A percentile compares a stretch with the other conserved stretches of the same genome.
Conservation (phyloP, 108 stramenopile species). For the Parmales sp. region DNA sequence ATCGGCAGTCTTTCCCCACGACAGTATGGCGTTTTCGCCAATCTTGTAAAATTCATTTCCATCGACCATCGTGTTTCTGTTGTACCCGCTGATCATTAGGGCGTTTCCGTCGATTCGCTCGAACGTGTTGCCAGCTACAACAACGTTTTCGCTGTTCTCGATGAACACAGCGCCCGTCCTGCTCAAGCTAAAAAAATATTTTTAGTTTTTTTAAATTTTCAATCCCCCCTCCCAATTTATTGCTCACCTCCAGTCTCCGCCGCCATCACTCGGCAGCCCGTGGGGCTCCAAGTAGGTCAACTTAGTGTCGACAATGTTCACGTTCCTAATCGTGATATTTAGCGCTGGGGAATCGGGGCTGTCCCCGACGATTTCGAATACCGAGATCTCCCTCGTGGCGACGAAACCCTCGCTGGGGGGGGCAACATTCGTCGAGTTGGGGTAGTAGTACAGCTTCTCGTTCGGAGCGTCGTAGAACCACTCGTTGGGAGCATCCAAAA, state of each 20-base stretch:
- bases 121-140: neutral
- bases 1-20: conserved; percentile 14
- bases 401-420: neutral
- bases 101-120: conserved; percentile 20
- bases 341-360: neutral
- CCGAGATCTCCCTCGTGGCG: neutral
- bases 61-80: neutral
- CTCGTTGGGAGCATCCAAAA: conserved; percentile 21
- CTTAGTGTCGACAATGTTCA: conserved; percentile 11
- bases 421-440: neutral
- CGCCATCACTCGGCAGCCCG: neutral
- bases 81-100: conserved; percentile 9
- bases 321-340: neutral
- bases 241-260: too few species aligned
- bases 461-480: conserved; percentile 13
- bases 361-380: neutral
- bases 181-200: neutral
- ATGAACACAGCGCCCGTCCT: neutral
- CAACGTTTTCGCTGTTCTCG: neutral
- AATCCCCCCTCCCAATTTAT: neutral
- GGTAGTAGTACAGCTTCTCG: neutral
- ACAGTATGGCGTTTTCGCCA: conserved; percentile 15
- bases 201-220: neutral
- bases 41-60: conserved; percentile 13
- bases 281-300: conserved; percentile 2